phyloP scores from a whole-genome alignment of 2,329 filamentous ascomycete species.

The Neoscytalidium dimidiatum region DNA sequence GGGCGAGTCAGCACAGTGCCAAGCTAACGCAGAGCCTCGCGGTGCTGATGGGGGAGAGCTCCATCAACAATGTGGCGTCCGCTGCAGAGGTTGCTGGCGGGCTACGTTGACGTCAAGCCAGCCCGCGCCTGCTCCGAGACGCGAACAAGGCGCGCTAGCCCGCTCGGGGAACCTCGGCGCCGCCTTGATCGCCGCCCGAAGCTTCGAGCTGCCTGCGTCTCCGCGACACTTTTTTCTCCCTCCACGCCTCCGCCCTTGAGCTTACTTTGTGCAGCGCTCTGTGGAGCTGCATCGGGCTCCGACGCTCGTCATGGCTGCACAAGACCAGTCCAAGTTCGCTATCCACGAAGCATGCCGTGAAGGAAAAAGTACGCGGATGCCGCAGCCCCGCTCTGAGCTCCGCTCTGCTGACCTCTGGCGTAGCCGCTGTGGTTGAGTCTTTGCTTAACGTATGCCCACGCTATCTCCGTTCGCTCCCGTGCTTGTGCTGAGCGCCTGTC shows the following conservation, averaged over 20 bases:
- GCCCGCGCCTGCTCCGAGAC: slow-evolving; percentile 10
- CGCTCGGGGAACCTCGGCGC: not conserved
- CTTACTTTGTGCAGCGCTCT: not conserved
- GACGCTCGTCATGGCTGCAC: slow-evolving; percentile 15
- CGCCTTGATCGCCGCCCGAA: not conserved
- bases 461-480: slow-evolving; percentile 29
- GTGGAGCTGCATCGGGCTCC: not conserved
- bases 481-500: not conserved
- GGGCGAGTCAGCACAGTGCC: slow-evolving; percentile 12
- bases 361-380: slow-evolving; percentile 66
- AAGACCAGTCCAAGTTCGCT: slow-evolving; percentile 65
- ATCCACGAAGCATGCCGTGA: slow-evolving; percentile 87
- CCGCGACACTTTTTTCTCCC: not conserved
- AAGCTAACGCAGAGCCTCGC: slow-evolving; percentile 13
- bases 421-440: slow-evolving; percentile 72
- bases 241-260: not conserved
- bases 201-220: not conserved
- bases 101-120: slow-evolving; percentile 11
- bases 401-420: slow-evolving; percentile 10
- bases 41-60: slow-evolving; percentile 5
- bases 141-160: slow-evolving; percentile 3
- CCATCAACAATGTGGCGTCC: slow-evolving; percentile 9
- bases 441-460: slow-evolving; percentile 62
- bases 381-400: slow-evolving; percentile 18
- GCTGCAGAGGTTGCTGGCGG: slow-evolving; percentile 12